Conservation (phyloP, 2,329 filamentous ascomycete species). For the Sclerotinia spermophila region DNA sequence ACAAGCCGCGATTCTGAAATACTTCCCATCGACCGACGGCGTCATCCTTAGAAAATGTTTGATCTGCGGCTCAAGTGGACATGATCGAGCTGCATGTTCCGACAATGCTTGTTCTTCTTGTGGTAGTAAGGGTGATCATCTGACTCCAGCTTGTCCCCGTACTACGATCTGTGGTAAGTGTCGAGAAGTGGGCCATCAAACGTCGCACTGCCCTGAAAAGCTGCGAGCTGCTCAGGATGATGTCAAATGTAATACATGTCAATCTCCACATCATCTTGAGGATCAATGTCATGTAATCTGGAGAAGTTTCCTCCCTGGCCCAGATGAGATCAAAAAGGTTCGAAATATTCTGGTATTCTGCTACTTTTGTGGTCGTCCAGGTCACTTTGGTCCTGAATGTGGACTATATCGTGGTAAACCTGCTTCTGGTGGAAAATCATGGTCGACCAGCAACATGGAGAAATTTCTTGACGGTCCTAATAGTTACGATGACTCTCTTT, state of each 20-base stretch:
- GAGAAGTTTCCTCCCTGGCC: slow-evolving; percentile 50
- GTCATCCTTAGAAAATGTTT: slow-evolving; percentile 42
- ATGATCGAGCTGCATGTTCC: slow-evolving; percentile 46
- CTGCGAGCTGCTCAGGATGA: slow-evolving; percentile 51
- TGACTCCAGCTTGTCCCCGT: slow-evolving; percentile 49
- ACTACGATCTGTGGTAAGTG: slow-evolving; percentile 56
- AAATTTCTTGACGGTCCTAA: slow-evolving; percentile 49
- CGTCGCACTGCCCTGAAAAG: slow-evolving; percentile 52
- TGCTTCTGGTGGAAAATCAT: slow-evolving; percentile 44
- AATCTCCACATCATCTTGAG: slow-evolving; percentile 54
- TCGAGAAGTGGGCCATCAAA: slow-evolving; percentile 57
- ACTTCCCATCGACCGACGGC: slow-evolving; percentile 44
- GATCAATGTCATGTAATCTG: slow-evolving; percentile 57
- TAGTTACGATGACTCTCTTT: slow-evolving; percentile 28
- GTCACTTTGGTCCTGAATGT: slow-evolving; percentile 59
- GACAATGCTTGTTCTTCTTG: slow-evolving; percentile 49
- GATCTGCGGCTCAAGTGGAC: slow-evolving; percentile 48
- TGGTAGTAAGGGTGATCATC: slow-evolving; percentile 43
- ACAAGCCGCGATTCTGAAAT: slow-evolving; percentile 32
- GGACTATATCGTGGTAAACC: slow-evolving; percentile 28
- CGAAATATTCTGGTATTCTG: slow-evolving; percentile 50
- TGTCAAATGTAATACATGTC: slow-evolving; percentile 59
- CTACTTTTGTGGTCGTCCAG: slow-evolving; percentile 51
- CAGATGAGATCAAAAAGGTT: slow-evolving; percentile 46
- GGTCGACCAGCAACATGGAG: slow-evolving; percentile 49